Evolutionary conservation across 2,329 filamentous ascomycete genomes (phyloP), one percentile per base, ranked within the genome.

Genomic region (Arthrobotrys pseudoclavata): DNA sequence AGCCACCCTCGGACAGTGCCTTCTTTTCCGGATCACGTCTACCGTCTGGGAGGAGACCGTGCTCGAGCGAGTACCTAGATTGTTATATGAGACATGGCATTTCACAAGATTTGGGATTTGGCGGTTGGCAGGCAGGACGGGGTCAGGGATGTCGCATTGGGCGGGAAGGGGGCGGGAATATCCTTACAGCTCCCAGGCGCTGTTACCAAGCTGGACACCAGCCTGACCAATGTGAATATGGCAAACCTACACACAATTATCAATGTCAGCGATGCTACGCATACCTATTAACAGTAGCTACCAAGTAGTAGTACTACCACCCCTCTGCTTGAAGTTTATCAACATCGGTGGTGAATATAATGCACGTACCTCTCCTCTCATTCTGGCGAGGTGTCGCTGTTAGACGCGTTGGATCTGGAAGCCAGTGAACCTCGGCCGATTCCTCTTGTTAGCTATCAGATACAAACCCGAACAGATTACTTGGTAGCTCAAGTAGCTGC

Each of bases 211-310:
- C 86, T 91, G 89, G 69, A 86, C 87, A 83, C 89, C 89, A 84
- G 89, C 89, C 85, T 91, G 89, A 84, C 89, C 89, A 83, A 91
- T 89, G 83, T 91, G 89, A 81, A 91, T 85, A 84, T 91, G 89
- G 83, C 87, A 88, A 83, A 91, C 87, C 89, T 91, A 31, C 15
- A 55, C 5, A 22, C 24, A 31, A 31, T 60, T 15, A 18, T 22
- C 20, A 22, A 61, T 64, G 55, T 76, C 40, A 76, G 62, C 34
- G 26, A 63, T 62, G 45, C 26, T 29, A n/a, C 1, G 12, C 1
- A 55, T 31, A 10, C 7, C 31, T 40, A 29, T 7, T 29, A 29
- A 29, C 7, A 29, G 4, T 29, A 29, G 29, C 42, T 18, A 45
- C 3, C 42, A 18, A n/a, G 42, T 26, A 48, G 29, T 37, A 60